A percentile compares a stretch with the other conserved stretches of the same genome.
phyloP scores from a whole-genome alignment of 306 rosid genomes.

The Sicyos baderoa region DNA sequence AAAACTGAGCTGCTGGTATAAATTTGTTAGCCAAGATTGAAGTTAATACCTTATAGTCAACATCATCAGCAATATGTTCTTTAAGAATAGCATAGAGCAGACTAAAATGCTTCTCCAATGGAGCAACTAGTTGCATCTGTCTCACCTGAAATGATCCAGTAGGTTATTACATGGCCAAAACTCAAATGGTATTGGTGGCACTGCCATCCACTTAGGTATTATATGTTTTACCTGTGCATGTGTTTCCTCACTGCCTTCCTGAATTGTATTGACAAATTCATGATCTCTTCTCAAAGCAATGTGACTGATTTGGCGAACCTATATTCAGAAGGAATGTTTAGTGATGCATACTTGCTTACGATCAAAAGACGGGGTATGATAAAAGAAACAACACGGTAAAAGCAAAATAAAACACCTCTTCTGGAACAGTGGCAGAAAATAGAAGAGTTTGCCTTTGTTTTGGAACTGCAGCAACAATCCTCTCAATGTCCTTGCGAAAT shows the following conservation, averaged over 20 bases:
- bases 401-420: slow-evolving; percentile 41
- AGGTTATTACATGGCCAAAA: slow-evolving; percentile 18
- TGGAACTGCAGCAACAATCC: slow-evolving; percentile 73
- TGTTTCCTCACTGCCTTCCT: slow-evolving; percentile 82
- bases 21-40: slow-evolving; percentile 1
- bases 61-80: slow-evolving; percentile 83
- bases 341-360: too few relatives aligned
- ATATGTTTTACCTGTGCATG: slow-evolving; percentile 60
- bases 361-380: slow-evolving; percentile 3
- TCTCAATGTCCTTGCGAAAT: slow-evolving; percentile 86
- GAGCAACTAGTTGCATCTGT: slow-evolving; percentile 68
- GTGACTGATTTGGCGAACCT: slow-evolving; percentile 92
- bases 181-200: background rate
- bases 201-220: background rate
- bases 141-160: slow-evolving; percentile 59
- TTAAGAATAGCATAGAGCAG: slow-evolving; percentile 55
- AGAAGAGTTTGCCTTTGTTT: slow-evolving; percentile 84
- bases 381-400: background rate
- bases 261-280: slow-evolving; percentile 75
- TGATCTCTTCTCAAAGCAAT: slow-evolving; percentile 87
- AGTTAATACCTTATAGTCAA: slow-evolving; percentile 71
- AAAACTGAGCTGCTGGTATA: background rate
- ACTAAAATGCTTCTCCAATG: slow-evolving; percentile 71
- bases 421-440: slow-evolving; percentile 93
- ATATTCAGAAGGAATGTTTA: slow-evolving; percentile 24